Evolutionary conservation across 352 stramenopile species (phyloP).

Genomic region (Pythium pyrilobum): DNA sequence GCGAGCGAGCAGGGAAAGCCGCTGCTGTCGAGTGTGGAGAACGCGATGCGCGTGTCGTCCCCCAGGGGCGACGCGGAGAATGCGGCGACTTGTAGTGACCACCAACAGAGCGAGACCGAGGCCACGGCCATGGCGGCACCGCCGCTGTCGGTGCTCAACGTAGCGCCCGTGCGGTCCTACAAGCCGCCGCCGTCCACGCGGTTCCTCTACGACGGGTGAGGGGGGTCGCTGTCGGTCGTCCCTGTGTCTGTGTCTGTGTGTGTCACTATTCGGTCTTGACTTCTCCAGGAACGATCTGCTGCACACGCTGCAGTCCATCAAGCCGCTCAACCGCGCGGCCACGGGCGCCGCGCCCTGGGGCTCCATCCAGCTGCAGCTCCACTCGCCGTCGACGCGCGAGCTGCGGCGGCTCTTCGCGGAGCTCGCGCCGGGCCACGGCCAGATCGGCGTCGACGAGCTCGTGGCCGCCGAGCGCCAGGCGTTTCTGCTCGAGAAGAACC

Average conservation of each 20-base stretch:
- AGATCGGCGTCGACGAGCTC: conserved; percentile 66
- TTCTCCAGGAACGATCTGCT: conserved; percentile 50
- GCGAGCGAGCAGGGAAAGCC: conserved; percentile 37
- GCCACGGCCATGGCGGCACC: background rate
- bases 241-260: too few relatives aligned
- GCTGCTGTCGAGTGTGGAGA: conserved; percentile 17
- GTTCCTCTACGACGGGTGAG: conserved; percentile 69
- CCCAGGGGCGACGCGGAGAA: background rate
- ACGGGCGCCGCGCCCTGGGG: conserved; percentile 9
- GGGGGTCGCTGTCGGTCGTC: background rate
- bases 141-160: background rate
- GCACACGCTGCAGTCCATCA: conserved; percentile 55
- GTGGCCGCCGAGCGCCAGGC: conserved; percentile 43
- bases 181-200: conserved; percentile 19
- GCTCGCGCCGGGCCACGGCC: conserved; percentile 37
- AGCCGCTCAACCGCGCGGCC: conserved; percentile 35
- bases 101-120: background rate
- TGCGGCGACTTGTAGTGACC: too few relatives aligned
- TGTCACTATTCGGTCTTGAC: background rate
- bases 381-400: conserved; percentile 32
- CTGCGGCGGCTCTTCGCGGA: conserved; percentile 46
- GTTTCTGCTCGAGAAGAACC: conserved; percentile 60
- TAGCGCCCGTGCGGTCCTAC: conserved; percentile 2
- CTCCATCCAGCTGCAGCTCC: conserved; percentile 58
- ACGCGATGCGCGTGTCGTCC: background rate